These are phyloP conservation scores for Sedum album DNA, from an alignment of 164 flowering plant species.

Conservation along the genomic window DNA sequence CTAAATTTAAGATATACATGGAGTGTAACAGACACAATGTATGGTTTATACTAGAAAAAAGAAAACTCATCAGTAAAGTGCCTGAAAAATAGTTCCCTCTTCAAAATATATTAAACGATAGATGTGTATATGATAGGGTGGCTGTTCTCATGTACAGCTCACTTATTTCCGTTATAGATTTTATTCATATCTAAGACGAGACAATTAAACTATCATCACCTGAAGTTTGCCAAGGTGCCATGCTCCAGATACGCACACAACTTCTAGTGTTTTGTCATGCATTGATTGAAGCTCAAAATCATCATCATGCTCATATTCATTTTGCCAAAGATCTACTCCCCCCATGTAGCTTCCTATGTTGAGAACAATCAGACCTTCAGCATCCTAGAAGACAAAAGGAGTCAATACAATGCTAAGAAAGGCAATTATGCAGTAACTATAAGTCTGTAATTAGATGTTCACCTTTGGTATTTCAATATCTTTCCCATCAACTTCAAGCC, in stretches of 20 bases:
- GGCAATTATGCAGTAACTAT: background rate
- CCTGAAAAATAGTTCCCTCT: background rate
- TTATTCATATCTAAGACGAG: background rate
- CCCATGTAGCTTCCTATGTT: constrained; percentile 82
- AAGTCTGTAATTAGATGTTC: background rate
- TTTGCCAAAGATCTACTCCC: constrained; percentile 77
- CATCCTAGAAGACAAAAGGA: constrained; percentile 29
- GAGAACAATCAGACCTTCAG: constrained; percentile 67
- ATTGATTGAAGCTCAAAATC: constrained; percentile 51
- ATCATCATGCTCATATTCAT: constrained; percentile 66
- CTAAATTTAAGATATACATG: background rate
- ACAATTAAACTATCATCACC: constrained; percentile 24
- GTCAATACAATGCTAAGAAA: background rate
- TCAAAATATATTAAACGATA: background rate
- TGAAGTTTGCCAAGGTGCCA: constrained; percentile 86
- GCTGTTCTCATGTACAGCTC: background rate
- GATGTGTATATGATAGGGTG: background rate
- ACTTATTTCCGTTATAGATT: background rate
- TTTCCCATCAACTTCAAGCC: constrained; percentile 72
- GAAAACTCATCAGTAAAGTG: background rate
- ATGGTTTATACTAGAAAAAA: background rate
- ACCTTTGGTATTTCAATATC: constrained; percentile 57
- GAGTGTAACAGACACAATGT: background rate
- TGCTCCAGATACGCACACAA: constrained; percentile 58
- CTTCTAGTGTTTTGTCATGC: constrained; percentile 72